These are phyloP conservation scores for Backusella liffmaniae DNA, from an alignment of 192 early-diverging fungal species.

Conservation along the genomic window DNA sequence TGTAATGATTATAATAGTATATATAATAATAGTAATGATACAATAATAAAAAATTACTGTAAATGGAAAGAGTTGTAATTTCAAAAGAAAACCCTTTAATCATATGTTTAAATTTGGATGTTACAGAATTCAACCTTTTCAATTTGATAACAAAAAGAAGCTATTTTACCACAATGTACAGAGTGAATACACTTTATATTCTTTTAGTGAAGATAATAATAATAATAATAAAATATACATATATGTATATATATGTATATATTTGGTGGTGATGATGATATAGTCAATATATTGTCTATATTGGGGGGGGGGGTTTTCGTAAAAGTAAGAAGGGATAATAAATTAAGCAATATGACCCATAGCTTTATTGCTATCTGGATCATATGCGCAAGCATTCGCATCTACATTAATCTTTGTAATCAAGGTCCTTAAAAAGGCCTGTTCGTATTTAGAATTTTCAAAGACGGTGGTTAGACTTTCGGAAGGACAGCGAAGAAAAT, in stretches of 20 bases:
- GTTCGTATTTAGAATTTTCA: conserved; percentile 50
- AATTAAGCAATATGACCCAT: background rate
- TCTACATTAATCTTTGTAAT: conserved; percentile 12
- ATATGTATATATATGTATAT: too few relatives aligned
- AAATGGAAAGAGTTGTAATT: too few relatives aligned
- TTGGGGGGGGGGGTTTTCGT: background rate
- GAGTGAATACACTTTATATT: background rate
- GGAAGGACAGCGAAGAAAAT: conserved; percentile 83
- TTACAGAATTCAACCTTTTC: too few relatives aligned
- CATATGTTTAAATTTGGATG: too few relatives aligned
- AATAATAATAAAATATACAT: background rate
- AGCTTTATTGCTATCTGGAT: background rate
- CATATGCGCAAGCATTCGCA: background rate
- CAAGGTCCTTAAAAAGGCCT: conserved; percentile 29
- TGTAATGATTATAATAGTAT: background rate
- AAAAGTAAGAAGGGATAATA: background rate
- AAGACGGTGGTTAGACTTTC: conserved; percentile 63
- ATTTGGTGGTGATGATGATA: too few relatives aligned
- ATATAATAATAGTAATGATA: conserved; percentile 1
- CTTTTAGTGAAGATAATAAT: background rate
- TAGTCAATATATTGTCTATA: too few relatives aligned
- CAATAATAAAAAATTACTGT: background rate
- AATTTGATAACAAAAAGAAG: background rate
- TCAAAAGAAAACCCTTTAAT: too few relatives aligned
- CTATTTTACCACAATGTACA: background rate